Conservation (phyloP, 2,329 filamentous ascomycete genomes). For the Trichoderma gracile region DNA sequence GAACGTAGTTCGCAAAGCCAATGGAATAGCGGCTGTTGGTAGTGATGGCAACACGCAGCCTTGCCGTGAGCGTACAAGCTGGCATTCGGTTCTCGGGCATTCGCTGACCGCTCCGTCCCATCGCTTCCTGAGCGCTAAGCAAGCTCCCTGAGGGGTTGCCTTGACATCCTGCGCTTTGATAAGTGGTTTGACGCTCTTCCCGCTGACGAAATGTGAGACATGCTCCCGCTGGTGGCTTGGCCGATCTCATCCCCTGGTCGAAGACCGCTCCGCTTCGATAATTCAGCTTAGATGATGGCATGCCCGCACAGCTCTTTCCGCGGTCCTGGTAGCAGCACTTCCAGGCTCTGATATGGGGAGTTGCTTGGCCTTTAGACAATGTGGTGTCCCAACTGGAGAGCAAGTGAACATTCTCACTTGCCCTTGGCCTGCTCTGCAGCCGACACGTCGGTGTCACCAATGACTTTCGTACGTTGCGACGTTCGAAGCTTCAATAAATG, state of each 20-base stretch:
- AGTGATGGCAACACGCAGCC: background rate
- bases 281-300: background rate
- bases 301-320: background rate
- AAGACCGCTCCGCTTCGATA: slow-evolving; percentile 2
- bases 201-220: slow-evolving; percentile 19
- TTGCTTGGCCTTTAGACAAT: background rate
- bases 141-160: background rate
- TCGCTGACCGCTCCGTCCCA: background rate
- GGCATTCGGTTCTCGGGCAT: background rate
- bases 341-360: background rate
- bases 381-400: background rate
- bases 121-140: slow-evolving; percentile 8
- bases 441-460: background rate
- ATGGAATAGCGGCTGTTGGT: background rate
- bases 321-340: background rate
- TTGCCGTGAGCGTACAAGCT: background rate
- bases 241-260: slow-evolving; percentile 8
- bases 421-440: slow-evolving; percentile 1
- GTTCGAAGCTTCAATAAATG: background rate
- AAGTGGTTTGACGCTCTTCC: slow-evolving; percentile 9
- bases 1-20: background rate
- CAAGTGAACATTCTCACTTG: background rate
- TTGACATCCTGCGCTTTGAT: background rate
- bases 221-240: slow-evolving; percentile 17
- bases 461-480: background rate